Evolutionary conservation across 2,329 filamentous ascomycete genomes (phyloP), one percentile per base, ranked within the genome.

Genomic region (Diaporthe citri): DNA sequence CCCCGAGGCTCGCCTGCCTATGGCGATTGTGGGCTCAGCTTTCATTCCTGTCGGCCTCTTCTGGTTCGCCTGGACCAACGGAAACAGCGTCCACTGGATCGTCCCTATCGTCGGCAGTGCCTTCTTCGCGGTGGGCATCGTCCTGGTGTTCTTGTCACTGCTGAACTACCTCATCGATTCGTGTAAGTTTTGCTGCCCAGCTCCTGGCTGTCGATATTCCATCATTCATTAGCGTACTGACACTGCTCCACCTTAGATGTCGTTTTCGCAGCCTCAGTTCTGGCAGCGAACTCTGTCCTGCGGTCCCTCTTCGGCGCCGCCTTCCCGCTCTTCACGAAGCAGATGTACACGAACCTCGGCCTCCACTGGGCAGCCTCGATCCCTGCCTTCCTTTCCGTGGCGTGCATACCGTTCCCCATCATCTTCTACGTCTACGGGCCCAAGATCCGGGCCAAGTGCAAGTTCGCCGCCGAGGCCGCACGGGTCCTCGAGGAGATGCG

Each of bases 41-140:
- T 84, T 88, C 4, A 84, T 95, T 4, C 93, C 93, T 3, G 80
- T 92, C 25, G 90, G 91, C 6, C 84, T 94, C 25, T 93, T 94
- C 85, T 90, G 90, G 86, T 93, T 93, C 78, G 92, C 91, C 1
- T 94, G 92, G 92, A 93, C 92, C 0, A 91, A 91, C 78, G 85
- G 83, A 20, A 84, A 87, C 0, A 82, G 82, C 12, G 83, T 90
- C 5, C 88, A 89, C 78, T 90, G 85, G 84, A 83, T 86, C 60
- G 86, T 92, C 81, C 80, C 80, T 28, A 83, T 84, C 48, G 78
- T 81, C 41, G 80, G 75, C n/a, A 79, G 79, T 0, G 77, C 82
- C 10, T 79, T 82, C 22, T 85, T 85, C 73, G 82, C 81, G 0
- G 79, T 80, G 25, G 82, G 82, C 13, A 79, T 82, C 75, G 87